Evolutionary conservation across 2,329 filamentous ascomycete genomes (phyloP).

Genomic region (Cladosporium velox): DNA sequence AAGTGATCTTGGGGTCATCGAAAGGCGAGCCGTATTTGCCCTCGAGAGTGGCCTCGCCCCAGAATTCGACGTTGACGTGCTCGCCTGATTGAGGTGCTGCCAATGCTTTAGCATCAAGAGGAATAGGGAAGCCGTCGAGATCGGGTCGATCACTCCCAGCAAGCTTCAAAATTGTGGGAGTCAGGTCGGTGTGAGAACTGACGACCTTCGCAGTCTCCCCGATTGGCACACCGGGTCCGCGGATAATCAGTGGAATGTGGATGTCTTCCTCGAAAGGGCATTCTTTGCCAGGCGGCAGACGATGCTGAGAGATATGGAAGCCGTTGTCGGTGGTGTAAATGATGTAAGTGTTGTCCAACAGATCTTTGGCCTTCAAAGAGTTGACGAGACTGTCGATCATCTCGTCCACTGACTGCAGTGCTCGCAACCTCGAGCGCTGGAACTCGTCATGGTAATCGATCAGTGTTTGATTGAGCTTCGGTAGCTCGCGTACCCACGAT

Average conservation of each 20-base stretch:
- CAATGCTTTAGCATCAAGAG: constrained; percentile 31
- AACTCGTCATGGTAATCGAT: constrained; percentile 57
- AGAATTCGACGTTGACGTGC: constrained; percentile 45
- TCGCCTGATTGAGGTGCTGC: constrained; percentile 30
- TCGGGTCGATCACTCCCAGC: constrained; percentile 33
- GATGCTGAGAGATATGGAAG: constrained; percentile 43
- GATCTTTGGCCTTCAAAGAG: constrained; percentile 43
- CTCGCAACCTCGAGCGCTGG: constrained; percentile 52
- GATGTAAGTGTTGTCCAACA: constrained; percentile 52
- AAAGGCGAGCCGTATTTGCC: constrained; percentile 30
- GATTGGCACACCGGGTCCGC: constrained; percentile 40
- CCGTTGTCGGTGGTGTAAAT: constrained; percentile 46
- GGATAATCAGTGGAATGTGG: constrained; percentile 41
- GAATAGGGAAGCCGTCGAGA: constrained; percentile 41
- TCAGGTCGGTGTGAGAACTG: constrained; percentile 42
- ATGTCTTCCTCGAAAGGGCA: constrained; percentile 43
- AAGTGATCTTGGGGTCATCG: background rate
- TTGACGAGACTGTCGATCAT: constrained; percentile 51
- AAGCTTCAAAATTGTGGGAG: constrained; percentile 41
- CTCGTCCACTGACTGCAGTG: constrained; percentile 58
- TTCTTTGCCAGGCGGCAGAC: constrained; percentile 42
- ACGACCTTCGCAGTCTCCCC: constrained; percentile 35
- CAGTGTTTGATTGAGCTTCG: constrained; percentile 48
- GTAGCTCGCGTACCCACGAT: constrained; percentile 49
- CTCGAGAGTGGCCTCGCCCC: constrained; percentile 38